Conservation (phyloP, 2,329 filamentous ascomycete species). For the Microdochium bolleyi region DNA sequence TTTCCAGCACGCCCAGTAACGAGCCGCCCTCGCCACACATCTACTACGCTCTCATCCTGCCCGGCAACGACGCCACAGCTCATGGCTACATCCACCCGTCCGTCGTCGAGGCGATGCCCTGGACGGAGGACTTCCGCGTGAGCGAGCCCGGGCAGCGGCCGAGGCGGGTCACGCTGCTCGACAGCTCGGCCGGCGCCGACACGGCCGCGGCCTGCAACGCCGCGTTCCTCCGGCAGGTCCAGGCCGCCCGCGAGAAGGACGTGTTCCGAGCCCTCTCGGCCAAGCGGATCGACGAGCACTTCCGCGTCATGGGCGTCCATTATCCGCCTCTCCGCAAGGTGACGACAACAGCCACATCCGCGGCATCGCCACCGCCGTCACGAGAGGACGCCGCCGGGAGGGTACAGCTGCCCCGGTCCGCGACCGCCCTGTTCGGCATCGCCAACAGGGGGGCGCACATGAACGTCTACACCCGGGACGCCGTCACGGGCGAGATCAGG, state of each 20-base stretch:
- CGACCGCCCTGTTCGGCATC: conserved; percentile 52
- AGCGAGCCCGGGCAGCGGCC: conserved; percentile 15
- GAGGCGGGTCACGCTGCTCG: conserved; percentile 20
- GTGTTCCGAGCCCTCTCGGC: conserved; percentile 21
- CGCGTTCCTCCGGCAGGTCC: conserved; percentile 20
- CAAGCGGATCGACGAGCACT: conserved; percentile 24
- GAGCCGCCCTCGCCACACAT: conserved; percentile 8
- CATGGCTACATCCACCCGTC: conserved; percentile 42
- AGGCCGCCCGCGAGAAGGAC: conserved; percentile 17
- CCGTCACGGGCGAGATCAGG: conserved; percentile 30
- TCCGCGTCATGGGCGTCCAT: conserved; percentile 19
- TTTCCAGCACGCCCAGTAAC: conserved; percentile 15
- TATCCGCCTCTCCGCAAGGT: conserved; percentile 13
- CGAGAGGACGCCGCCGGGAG: conserved; percentile 22
- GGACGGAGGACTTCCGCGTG: conserved; percentile 26
- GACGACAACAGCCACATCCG: neutral
- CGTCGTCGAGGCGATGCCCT: conserved; percentile 37
- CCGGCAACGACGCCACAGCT: conserved; percentile 30
- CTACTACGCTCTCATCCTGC: conserved; percentile 37
- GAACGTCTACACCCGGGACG: conserved; percentile 42
- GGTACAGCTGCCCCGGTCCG: conserved; percentile 42
- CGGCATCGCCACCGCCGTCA: neutral
- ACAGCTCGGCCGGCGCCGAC: conserved; percentile 15
- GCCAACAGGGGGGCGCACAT: conserved; percentile 54
- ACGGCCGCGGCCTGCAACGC: conserved; percentile 16